Evolutionary conservation across 2,329 filamentous ascomycete species (phyloP).

Genomic region (Orbilia blumenaviensis): DNA sequence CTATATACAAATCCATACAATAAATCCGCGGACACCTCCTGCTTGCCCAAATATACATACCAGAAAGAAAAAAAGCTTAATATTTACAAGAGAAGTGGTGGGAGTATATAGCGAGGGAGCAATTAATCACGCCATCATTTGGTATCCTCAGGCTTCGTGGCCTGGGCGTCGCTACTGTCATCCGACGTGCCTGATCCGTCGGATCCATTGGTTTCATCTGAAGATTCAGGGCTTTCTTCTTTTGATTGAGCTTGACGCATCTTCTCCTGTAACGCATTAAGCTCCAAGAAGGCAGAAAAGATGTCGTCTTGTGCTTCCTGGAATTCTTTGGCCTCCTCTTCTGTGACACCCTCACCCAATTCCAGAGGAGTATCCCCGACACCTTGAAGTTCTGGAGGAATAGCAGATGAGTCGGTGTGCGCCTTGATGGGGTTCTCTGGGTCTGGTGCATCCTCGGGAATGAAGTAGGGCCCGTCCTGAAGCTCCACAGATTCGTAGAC

Average conservation of each 20-base stretch:
- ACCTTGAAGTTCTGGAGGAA: constrained; percentile 17
- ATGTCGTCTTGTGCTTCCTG: constrained; percentile 50
- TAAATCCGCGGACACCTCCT: constrained; percentile 6
- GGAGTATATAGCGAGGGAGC: neutral
- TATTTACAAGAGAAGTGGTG: constrained; percentile 24
- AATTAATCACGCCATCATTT: neutral
- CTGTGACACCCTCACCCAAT: constrained; percentile 39
- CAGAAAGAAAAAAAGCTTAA: neutral
- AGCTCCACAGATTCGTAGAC: constrained; percentile 30
- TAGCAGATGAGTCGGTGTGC: neutral
- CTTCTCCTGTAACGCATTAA: constrained; percentile 37
- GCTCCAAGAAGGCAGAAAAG: constrained; percentile 47
- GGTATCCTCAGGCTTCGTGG: constrained; percentile 2
- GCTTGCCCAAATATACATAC: neutral
- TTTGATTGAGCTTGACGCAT: constrained; percentile 21
- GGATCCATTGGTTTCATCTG: neutral
- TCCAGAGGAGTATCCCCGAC: constrained; percentile 34
- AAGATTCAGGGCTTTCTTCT: neutral
- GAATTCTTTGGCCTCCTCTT: constrained; percentile 50
- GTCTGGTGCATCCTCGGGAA: constrained; percentile 21
- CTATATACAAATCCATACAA: neutral
- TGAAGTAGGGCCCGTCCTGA: constrained; percentile 47
- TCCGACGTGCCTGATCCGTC: neutral
- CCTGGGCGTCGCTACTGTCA: neutral
- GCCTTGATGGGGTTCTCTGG: neutral